Evolutionary conservation across 2,329 filamentous ascomycete genomes (phyloP), one percentile per base, ranked within the genome.

Genomic region (Metarhizium rileyi): DNA sequence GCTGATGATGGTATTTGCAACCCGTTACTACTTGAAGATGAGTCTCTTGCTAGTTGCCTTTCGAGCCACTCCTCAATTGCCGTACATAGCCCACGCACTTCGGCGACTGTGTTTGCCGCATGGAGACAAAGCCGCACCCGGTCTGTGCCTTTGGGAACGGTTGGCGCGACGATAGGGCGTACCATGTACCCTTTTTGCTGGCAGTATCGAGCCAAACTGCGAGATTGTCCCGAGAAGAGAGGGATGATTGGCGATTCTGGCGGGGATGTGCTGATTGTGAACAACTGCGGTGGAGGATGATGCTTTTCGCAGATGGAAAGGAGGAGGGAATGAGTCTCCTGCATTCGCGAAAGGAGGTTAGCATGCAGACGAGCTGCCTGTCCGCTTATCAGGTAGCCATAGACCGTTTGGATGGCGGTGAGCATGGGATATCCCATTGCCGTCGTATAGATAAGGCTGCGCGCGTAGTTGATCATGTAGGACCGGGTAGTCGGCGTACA

Each of bases 391-490:
- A 87, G 66, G 28, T 81, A 73, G 7, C 74, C 70, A 57, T 84
- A 86, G 0, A 74, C 71, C 0, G 76, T 71, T 40, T 72, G 68
- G 47, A 86, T 81, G 14, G 75, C 75, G 0, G 76, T 76, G 1
- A 86, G 70, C 2, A 75, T 72, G 0, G 83, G 77, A 38, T 80
- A 79, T 0, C 80, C 75, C 66, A 86, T 74, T 27, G 83, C 82
- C 0, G 84, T 88, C 0, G 84, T 87, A 62, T 87, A 90, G 49
- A 89, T 87, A 40, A 89, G 66, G 2, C 77, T 81, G n/a, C 84
- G 77, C 1, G 85, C 84, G 59, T 89, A 89, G 59, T 90, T 89
- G 63, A 88, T 76, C 47, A 89, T 70, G 54, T 87, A 88, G 1
- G 77, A 66, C 23, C 82, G 70, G 0, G 80, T 77, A 1, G 75